phyloP scores from a whole-genome alignment of 768 basidiomycete species.

The Vishniacozyma victoriae region DNA sequence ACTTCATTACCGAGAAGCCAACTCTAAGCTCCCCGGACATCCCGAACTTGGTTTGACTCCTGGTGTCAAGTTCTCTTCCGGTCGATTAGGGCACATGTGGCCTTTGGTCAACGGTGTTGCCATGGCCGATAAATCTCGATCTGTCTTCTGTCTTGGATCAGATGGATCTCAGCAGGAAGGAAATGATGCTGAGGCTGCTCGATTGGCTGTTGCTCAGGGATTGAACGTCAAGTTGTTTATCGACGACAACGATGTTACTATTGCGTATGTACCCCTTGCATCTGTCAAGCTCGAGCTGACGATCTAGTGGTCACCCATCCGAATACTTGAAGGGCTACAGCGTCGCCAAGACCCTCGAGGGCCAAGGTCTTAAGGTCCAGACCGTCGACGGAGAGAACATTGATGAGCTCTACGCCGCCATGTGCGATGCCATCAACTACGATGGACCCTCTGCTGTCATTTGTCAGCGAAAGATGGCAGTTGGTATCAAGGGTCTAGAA shows the following conservation, averaged over 20 bases:
- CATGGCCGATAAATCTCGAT: slow-evolving; percentile 69
- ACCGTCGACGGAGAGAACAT: slow-evolving; percentile 71
- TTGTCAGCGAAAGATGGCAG: slow-evolving; percentile 64
- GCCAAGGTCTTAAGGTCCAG: slow-evolving; percentile 74
- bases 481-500: slow-evolving; percentile 67
- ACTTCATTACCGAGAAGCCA: slow-evolving; percentile 75
- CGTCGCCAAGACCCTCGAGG: slow-evolving; percentile 63
- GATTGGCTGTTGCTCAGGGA: slow-evolving; percentile 73
- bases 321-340: slow-evolving; percentile 76
- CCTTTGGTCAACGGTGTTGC: slow-evolving; percentile 79
- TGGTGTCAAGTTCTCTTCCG: slow-evolving; percentile 88
- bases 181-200: slow-evolving; percentile 82
- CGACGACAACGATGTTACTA: slow-evolving; percentile 87
- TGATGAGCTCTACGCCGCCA: slow-evolving; percentile 66
- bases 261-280: slow-evolving; percentile 51
- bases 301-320: slow-evolving; percentile 69
- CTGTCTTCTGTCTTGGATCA: slow-evolving; percentile 75
- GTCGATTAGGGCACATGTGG: slow-evolving; percentile 90
- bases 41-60: slow-evolving; percentile 84
- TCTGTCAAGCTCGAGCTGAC: background rate
- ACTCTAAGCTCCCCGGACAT: slow-evolving; percentile 81
- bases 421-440: slow-evolving; percentile 56
- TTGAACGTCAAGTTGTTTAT: slow-evolving; percentile 81
- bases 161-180: slow-evolving; percentile 90
- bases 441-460: slow-evolving; percentile 78